A percentile compares a stretch with the other conserved stretches of the same genome.
phyloP scores from a whole-genome alignment of 1,284 basidiomycete genomes.

The Mycena sp. region DNA sequence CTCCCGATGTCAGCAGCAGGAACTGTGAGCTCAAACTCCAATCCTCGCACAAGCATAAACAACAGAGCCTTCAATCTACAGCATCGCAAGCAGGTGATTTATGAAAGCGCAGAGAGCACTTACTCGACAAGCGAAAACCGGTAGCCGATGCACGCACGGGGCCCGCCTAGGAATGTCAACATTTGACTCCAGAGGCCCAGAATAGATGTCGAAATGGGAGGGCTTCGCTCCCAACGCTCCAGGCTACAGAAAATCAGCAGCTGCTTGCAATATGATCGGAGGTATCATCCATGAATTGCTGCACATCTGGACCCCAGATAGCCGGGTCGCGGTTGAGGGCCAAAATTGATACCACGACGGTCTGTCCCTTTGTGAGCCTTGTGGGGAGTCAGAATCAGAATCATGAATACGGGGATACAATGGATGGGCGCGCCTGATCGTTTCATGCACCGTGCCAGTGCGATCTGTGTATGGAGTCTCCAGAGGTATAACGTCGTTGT shows the following conservation, averaged over 20 bases:
- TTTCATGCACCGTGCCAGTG: slow-evolving; percentile 47
- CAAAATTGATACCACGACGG: slow-evolving; percentile 35
- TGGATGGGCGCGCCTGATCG: slow-evolving; percentile 41
- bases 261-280: not conserved
- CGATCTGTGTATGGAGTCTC: slow-evolving; percentile 53
- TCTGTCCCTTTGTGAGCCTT: slow-evolving; percentile 31
- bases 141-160: slow-evolving; percentile 66
- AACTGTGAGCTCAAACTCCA: slow-evolving; percentile 55
- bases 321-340: slow-evolving; percentile 31
- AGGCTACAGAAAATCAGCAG: slow-evolving; percentile 17
- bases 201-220: slow-evolving; percentile 40
- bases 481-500: slow-evolving; percentile 69
- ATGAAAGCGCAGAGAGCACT: not conserved
- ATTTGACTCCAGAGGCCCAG: slow-evolving; percentile 56
- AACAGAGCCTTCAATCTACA: slow-evolving; percentile 49
- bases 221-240: slow-evolving; percentile 27
- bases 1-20: slow-evolving; percentile 37
- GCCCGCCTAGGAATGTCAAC: slow-evolving; percentile 63
- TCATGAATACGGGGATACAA: slow-evolving; percentile 28
- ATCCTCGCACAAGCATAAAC: slow-evolving; percentile 57
- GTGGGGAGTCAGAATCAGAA: slow-evolving; percentile 28
- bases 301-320: slow-evolving; percentile 42
- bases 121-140: slow-evolving; percentile 62
- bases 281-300: slow-evolving; percentile 33
- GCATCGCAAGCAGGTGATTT: not conserved